These are phyloP conservation scores for Malus hybrid DNA, from an alignment of 331 rosid species.

Conservation along the genomic window DNA sequence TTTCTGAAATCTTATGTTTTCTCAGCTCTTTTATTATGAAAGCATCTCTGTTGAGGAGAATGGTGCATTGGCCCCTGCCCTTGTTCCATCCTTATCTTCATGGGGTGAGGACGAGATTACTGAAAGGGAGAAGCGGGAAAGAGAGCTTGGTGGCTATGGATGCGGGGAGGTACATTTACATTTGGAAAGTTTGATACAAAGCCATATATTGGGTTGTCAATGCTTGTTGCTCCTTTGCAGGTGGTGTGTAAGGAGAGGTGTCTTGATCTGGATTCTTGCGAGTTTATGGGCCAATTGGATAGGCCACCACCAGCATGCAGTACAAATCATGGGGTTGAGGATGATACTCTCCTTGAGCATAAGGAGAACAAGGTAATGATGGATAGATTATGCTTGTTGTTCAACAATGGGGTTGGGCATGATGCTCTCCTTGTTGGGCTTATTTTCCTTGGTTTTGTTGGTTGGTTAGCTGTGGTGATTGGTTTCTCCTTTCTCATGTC, in stretches of 20 bases:
- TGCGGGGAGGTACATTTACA: slow-evolving; percentile 24
- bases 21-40: slow-evolving; percentile 32
- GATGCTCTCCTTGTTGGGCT: background rate
- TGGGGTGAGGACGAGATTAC: slow-evolving; percentile 42
- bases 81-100: slow-evolving; percentile 27
- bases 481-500: too few relatives aligned
- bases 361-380: slow-evolving; percentile 15
- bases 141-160: slow-evolving; percentile 36
- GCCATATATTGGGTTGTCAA: background rate
- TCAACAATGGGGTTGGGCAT: too few relatives aligned
- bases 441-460: too few relatives aligned
- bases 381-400: background rate
- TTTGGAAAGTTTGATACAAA: background rate
- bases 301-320: slow-evolving; percentile 1
- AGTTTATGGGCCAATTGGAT: slow-evolving; percentile 13
- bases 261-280: slow-evolving; percentile 6
- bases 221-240: slow-evolving; percentile 9
- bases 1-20: background rate
- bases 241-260: slow-evolving; percentile 24
- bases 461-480: too few relatives aligned
- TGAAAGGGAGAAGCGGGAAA: slow-evolving; percentile 34
- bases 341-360: slow-evolving; percentile 4
- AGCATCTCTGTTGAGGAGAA: slow-evolving; percentile 22
- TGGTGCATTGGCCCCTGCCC: slow-evolving; percentile 4
- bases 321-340: slow-evolving; percentile 3